Conservation (phyloP, 2,329 filamentous ascomycete species). For the Leptographium flavum region DNA sequence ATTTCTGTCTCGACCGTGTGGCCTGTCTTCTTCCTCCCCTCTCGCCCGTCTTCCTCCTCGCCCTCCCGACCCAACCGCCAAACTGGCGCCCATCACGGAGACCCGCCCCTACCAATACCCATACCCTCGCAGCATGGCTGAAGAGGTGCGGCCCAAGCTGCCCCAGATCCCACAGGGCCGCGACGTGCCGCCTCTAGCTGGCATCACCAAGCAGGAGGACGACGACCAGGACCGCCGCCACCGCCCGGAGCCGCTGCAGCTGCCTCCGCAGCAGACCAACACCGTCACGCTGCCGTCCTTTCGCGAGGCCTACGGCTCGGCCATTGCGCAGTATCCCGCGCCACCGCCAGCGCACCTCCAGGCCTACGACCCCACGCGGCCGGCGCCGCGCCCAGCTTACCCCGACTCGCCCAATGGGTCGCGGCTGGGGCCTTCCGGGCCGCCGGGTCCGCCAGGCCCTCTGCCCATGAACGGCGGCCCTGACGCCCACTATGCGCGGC, state of each 20-base stretch:
- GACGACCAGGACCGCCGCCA: slow-evolving; percentile 8
- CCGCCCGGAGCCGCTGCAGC: slow-evolving; percentile 5
- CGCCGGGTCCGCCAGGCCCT: slow-evolving; percentile 13
- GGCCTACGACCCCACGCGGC: not conserved
- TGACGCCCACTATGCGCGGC: slow-evolving; percentile 10
- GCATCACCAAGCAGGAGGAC: slow-evolving; percentile 6
- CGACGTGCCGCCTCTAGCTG: not conserved
- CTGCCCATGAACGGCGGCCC: slow-evolving; percentile 10
- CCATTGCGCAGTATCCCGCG: slow-evolving; percentile 2
- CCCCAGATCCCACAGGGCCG: slow-evolving; percentile 8
- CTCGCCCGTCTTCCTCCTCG: not conserved
- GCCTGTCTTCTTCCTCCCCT: not conserved
- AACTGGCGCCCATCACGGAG: slow-evolving; percentile 10
- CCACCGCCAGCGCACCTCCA: slow-evolving; percentile 1
- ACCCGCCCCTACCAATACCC: not conserved
- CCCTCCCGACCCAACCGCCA: slow-evolving; percentile 2
- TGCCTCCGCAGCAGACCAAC: slow-evolving; percentile 1
- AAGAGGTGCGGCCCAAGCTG: slow-evolving; percentile 9
- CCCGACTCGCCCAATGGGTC: slow-evolving; percentile 2
- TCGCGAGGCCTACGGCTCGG: slow-evolving; percentile 9
- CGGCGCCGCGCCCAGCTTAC: not conserved
- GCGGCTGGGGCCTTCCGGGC: not conserved
- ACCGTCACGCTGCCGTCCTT: slow-evolving; percentile 10
- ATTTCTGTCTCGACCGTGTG: not conserved
- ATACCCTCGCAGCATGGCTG: slow-evolving; percentile 9